Evolutionary conservation across 768 basidiomycete genomes (phyloP), one percentile per base, ranked within the genome.

Genomic region (Trametes maxima): DNA sequence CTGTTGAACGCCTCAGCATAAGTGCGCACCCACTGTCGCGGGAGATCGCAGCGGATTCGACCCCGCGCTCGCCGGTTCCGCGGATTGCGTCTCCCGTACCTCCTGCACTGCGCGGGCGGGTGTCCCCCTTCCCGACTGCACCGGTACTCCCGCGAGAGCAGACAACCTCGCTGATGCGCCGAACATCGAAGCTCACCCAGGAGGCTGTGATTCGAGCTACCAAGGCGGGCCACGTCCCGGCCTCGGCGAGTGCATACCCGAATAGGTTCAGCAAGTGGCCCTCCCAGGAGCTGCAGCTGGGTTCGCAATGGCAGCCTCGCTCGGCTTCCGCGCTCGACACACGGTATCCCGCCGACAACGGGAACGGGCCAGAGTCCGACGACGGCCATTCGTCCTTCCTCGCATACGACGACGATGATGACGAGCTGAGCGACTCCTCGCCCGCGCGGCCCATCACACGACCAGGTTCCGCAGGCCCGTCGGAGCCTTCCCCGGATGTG

Each of bases 71-170:
- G 40, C 54, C 60, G 24, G 53, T 59, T n/a, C 60, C 65, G 7
- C 42, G 54, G 24, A 63, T 63, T 36, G 51, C 57, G 37, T 51
- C 59, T 2, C 62, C 62, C 24, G 39, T 52, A 1, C 59, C 66
- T 16, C 57, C 56, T 10, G 50, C 52, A 25, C 60, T 65, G 52
- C 66, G 66, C 12, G 60, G 62, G 13, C 60, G 66, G 12, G 58
- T 60, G 17, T 65, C 66, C 0, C 60, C 64, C 2, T 64, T 68
- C 59, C 67, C 64, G n/a, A 64, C 62, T 2, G 58, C 67, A 40
- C 63, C 65, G 5, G 62, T 81, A n/a, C 57, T 75, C 6, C 70
- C 59, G 50, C 71, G 50, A 37, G 63, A 56, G 55, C 66, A 65
- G 35, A 65, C 67, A 25, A 56, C 66, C 6, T 53, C 59, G 44